Evolutionary conservation across 306 rosid genomes (phyloP), one percentile per base, ranked within the genome.

Genomic region (Acmispon strigosus): DNA sequence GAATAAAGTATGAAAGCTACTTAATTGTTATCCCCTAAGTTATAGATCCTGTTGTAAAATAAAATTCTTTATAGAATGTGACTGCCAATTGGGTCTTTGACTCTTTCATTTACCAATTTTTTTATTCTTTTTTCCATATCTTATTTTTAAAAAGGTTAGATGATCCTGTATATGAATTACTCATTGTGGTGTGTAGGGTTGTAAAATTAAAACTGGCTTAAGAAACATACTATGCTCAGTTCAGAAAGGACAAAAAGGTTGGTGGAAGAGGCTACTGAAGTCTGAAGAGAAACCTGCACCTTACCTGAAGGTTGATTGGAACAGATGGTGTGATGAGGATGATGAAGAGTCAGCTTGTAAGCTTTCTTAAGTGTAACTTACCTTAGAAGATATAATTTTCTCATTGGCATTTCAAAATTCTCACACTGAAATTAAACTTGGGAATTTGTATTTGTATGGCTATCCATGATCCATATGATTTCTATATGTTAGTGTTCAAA

Each of bases 251-350:
- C 83, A 88, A 75, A 88, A 81, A 73, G 88, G 84, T 71, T 91
- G 97, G 97, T 91, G 97, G 91, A 84, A 85, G 69, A 76, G 97
- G 77, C 66, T 91, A 14, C 83, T 88, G 77, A 89, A 88, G 85
- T 82, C 92, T 42, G 90, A 85, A 84, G 90, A 67, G 75, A 90
- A 88, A 70, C 97, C 97, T 47, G 92, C 96, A 13, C 97, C 97
- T 6, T 88, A 88, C 80, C 78, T 90, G 54, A 88, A 90, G 79
- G 96, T 88, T 62, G 97, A 90, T 74, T 90, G 97, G 97, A 85
- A 85, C 78, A 86, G 62, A 80, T 90, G 97, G 97, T 88, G 96
- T 10, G 97, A 88, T 11, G 96, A 86, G 74, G 96, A 89, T 57
- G 96, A 89, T 17, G 90, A 88, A 71, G 92, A 83, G 58, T 71